A percentile compares a stretch with the other conserved stretches of the same genome.
phyloP scores from a whole-genome alignment of 1,284 basidiomycete species.

The Ceratobasidium theobromae region DNA sequence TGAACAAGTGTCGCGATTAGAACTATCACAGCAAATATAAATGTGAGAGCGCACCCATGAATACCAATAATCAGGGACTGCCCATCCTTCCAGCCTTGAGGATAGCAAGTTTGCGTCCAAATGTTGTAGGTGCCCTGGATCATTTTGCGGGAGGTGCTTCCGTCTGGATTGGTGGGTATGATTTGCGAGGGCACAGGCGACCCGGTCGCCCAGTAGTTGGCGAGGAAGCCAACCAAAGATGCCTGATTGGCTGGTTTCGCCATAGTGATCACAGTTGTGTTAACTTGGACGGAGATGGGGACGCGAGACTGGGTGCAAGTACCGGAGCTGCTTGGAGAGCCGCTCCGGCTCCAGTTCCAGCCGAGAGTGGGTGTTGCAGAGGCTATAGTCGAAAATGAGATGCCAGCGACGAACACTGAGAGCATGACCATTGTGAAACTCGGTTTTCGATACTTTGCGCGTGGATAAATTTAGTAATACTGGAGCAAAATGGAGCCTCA shows the following conservation, averaged over 20 bases:
- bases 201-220: slow-evolving; percentile 18
- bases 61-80: slow-evolving; percentile 37
- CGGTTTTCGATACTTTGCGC: not conserved
- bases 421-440: slow-evolving; percentile 5
- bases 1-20: not conserved
- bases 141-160: not conserved
- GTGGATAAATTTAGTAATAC: too few species aligned
- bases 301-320: not conserved
- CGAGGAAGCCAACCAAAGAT: slow-evolving; percentile 2
- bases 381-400: slow-evolving; percentile 14
- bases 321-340: slow-evolving; percentile 7
- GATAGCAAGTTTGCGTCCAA: slow-evolving; percentile 36
- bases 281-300: slow-evolving; percentile 7
- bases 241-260: not conserved
- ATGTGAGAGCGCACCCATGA: slow-evolving; percentile 37
- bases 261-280: not conserved
- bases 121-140: slow-evolving; percentile 37
- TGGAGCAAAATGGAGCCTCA: too few species aligned
- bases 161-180: not conserved
- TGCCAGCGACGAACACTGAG: slow-evolving; percentile 20
- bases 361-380: slow-evolving; percentile 7
- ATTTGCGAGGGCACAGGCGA: not conserved
- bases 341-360: not conserved
- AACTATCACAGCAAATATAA: not conserved
- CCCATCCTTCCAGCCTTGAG: slow-evolving; percentile 31